These are phyloP conservation scores for Aspergillus wentii DNA, from an alignment of 495 filamentous ascomycete species.

Conservation along the genomic window DNA sequence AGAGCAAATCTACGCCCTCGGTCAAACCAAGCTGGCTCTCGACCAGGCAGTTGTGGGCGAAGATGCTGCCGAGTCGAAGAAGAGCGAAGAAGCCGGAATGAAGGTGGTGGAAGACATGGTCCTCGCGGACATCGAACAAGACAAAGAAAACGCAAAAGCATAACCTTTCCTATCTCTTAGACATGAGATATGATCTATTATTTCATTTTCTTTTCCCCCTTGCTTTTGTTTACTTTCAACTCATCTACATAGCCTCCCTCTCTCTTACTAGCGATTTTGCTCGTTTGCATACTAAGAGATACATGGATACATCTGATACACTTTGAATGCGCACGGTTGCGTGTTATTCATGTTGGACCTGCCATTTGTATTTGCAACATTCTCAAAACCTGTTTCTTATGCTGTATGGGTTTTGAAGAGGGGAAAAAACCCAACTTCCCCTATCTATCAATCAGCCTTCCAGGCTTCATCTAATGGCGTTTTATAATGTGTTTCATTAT, in stretches of 20 bases:
- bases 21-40: conserved; percentile 87
- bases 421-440: too few species aligned
- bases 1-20: conserved; percentile 84
- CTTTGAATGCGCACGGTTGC: too few species aligned
- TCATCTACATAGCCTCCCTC: neutral
- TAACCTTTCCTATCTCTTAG: conserved; percentile 2
- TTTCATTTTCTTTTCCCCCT: neutral
- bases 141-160: conserved; percentile 4
- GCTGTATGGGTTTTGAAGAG: too few species aligned
- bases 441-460: too few species aligned
- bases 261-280: neutral
- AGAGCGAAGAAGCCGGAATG: conserved; percentile 53
- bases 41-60: conserved; percentile 77
- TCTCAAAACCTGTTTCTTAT: too few species aligned
- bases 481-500: too few species aligned
- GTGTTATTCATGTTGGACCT: too few species aligned
- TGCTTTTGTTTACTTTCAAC: conserved; percentile 1
- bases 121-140: conserved; percentile 26
- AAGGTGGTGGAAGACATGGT: conserved; percentile 64
- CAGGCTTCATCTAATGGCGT: too few species aligned
- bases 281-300: neutral
- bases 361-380: too few species aligned
- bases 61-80: conserved; percentile 40
- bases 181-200: conserved; percentile 3
- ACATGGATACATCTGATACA: too few species aligned